phyloP scores from a whole-genome alignment of 2,329 filamentous ascomycete species.

The Didymella glomerata region DNA sequence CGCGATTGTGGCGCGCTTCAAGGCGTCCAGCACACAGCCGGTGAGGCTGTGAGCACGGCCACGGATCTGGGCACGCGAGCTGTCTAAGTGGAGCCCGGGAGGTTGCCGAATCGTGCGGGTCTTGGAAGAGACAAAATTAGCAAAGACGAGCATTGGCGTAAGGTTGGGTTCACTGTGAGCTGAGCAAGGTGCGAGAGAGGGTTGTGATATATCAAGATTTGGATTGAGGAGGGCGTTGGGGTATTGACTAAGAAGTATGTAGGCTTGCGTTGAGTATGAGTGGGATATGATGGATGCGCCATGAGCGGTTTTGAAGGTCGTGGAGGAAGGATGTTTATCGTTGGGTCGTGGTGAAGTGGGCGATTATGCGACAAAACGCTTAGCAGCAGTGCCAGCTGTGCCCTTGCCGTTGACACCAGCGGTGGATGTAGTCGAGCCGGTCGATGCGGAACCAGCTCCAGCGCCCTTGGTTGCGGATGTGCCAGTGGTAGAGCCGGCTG shows the following conservation, averaged over 20 bases:
- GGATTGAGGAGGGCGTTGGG: no score
- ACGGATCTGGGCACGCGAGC: neutral
- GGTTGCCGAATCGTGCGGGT: neutral
- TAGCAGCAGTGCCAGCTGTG: neutral
- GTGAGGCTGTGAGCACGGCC: neutral
- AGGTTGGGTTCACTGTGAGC: neutral
- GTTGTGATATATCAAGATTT: no score
- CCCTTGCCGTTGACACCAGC: neutral
- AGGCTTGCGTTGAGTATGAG: no score
- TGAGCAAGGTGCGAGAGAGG: neutral
- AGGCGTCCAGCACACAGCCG: slow-evolving; percentile 9
- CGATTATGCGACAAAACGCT: neutral
- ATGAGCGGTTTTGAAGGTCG: no score
- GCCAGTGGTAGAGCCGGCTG: no score
- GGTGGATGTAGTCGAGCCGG: neutral
- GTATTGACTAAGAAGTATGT: no score
- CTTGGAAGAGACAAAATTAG: neutral
- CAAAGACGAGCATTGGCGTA: neutral
- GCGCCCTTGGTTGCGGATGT: neutral
- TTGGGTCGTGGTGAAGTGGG: no score
- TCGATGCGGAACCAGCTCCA: neutral
- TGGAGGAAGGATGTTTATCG: no score
- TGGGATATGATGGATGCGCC: no score
- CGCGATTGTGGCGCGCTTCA: neutral
- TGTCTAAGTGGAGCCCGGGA: slow-evolving; percentile 2